Evolutionary conservation across 2,329 filamentous ascomycete genomes (phyloP).

Genomic region (Drechslerella dactyloides): DNA sequence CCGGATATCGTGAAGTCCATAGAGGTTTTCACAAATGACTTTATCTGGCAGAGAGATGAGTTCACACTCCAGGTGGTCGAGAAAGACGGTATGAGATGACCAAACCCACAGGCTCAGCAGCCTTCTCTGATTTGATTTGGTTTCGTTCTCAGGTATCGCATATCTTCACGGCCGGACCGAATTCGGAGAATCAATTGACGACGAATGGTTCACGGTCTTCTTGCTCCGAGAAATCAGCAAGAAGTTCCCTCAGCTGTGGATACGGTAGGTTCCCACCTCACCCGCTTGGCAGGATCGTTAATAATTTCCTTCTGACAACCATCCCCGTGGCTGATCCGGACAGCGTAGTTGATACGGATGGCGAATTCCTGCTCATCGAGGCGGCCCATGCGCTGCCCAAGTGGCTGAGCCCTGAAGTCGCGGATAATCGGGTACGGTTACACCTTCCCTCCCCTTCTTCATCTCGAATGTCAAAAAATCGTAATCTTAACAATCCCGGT

Average conservation of each 20-base stretch:
- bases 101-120: neutral
- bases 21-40: conserved; percentile 46
- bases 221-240: conserved; percentile 80
- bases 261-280: conserved; percentile 57
- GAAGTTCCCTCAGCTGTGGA: conserved; percentile 76
- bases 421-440: conserved; percentile 71
- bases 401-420: conserved; percentile 91
- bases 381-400: conserved; percentile 84
- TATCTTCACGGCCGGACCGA: conserved; percentile 79
- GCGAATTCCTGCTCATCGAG: conserved; percentile 93
- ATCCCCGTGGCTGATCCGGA: conserved; percentile 34
- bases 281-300: neutral
- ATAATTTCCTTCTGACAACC: conserved; percentile 6
- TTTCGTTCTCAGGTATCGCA: conserved; percentile 58
- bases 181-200: conserved; percentile 92
- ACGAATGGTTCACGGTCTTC: conserved; percentile 97
- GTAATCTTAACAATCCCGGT: neutral
- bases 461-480: neutral
- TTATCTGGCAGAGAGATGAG: conserved; percentile 87
- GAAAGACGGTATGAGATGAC: conserved; percentile 61
- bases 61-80: conserved; percentile 72
- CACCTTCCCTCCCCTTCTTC: conserved; percentile 11
- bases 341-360: conserved; percentile 82
- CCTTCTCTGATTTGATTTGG: conserved; percentile 1
- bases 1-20: conserved; percentile 39